phyloP scores from a whole-genome alignment of 176 grass and related monocot species.

The Phragmites australis region DNA sequence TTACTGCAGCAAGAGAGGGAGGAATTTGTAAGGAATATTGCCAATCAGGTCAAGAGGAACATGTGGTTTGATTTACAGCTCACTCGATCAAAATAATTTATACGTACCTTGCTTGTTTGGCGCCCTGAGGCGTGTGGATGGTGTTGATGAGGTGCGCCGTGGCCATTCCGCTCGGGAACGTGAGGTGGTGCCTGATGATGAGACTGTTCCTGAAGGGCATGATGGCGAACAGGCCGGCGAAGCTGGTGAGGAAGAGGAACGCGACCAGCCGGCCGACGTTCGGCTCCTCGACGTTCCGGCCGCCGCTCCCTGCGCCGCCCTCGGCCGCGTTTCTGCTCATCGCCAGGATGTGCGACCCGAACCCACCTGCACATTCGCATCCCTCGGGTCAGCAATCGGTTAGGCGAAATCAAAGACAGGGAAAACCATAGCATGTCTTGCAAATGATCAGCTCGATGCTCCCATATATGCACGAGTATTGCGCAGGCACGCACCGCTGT shows the following conservation, averaged over 20 bases:
- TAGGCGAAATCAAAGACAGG: too few species aligned
- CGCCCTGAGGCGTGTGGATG: conserved; percentile 58
- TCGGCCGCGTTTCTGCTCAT: conserved; percentile 28
- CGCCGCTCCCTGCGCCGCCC: neutral
- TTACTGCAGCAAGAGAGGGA: neutral
- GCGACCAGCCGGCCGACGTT: conserved; percentile 35
- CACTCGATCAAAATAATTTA: neutral
- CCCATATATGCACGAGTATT: too few species aligned
- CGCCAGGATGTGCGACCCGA: conserved; percentile 38
- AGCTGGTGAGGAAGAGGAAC: conserved; percentile 54
- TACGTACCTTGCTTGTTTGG: conserved; percentile 27
- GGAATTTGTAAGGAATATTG: neutral
- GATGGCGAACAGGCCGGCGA: conserved; percentile 51
- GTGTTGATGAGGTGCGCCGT: conserved; percentile 74
- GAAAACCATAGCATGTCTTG: too few species aligned
- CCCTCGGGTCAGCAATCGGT: too few species aligned
- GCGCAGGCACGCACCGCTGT: neutral
- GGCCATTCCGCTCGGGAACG: conserved; percentile 68
- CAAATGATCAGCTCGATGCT: too few species aligned
- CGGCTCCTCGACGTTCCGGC: conserved; percentile 42
- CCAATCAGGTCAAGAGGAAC: neutral
- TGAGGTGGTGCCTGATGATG: conserved; percentile 56
- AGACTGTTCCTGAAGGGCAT: conserved; percentile 58
- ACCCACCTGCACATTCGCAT: conserved; percentile 5
- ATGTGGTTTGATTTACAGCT: too few species aligned